phyloP scores from a whole-genome alignment of 805 yeast genomes.

The Yamadazyma takamatsuzukensis region DNA sequence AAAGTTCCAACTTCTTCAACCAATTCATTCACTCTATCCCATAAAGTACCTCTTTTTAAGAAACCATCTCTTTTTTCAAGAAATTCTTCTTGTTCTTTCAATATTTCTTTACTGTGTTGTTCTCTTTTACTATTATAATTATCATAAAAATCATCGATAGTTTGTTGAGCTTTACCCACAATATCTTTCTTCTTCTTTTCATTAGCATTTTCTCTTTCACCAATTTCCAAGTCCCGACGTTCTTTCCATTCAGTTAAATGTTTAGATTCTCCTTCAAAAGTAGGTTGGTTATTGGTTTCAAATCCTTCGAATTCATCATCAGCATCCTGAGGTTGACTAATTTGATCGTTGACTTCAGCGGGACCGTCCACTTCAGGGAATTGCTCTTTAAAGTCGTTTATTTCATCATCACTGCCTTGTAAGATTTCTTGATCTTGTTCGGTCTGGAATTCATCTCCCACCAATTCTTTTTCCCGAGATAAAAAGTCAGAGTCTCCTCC shows the following conservation, averaged over 20 bases:
- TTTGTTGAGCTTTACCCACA: constrained; percentile 71
- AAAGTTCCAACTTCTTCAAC: constrained; percentile 42
- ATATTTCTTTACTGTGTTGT: constrained; percentile 57
- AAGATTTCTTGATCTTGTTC: constrained; percentile 54
- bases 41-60: constrained; percentile 47
- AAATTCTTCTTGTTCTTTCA: constrained; percentile 67
- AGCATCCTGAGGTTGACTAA: constrained; percentile 15
- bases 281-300: constrained; percentile 9
- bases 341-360: no score
- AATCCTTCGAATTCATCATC: constrained; percentile 42
- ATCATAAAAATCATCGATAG: constrained; percentile 89
- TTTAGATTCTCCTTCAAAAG: constrained; percentile 46
- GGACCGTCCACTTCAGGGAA: constrained; percentile 54
- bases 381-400: constrained; percentile 60
- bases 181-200: constrained; percentile 60
- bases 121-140: constrained; percentile 84
- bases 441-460: constrained; percentile 71
- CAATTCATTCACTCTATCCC: constrained; percentile 58
- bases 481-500: constrained; percentile 54
- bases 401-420: constrained; percentile 39
- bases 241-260: constrained; percentile 69
- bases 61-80: constrained; percentile 69
- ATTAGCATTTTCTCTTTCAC: constrained; percentile 73
- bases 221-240: constrained; percentile 73
- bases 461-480: constrained; percentile 61